Base-by-base conservation (phyloP, 1,139 yeast genomes). In the Diutina scorzettiae region DNA sequence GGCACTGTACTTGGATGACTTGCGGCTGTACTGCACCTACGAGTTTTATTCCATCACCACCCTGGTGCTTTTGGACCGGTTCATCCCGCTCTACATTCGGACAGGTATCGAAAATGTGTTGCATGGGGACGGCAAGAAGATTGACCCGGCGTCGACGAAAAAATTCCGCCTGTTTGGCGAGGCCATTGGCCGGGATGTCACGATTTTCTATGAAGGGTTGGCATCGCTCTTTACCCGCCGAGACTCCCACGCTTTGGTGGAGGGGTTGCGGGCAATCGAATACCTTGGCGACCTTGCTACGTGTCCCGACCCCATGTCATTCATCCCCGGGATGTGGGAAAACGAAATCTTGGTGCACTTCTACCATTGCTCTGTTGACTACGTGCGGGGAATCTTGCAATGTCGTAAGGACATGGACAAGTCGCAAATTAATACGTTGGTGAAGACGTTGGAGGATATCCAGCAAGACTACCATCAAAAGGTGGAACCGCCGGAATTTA, bases 1-100 rank as follows among this genome's bases (percentile, higher is more conserved):
- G n/a, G 69, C 66, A 30, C 95, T 85, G 52, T 85, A 82, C 55
- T 65, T 82, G 60, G 71, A 67, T 30, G 95, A 85, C 47, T 69
- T 82, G 42, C 62, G 73, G 47, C 64, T 69, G 34, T 70, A 69
- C 44, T 65, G 71, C 3, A 59, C 71, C 2, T 68, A 67, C 44
- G 72, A 71, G 46, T 59, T 71, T 29, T 67, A 64, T 48, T 67
- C 63, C 51, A 63, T 69, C 37, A 66, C 71, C n/a, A 64, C 70
- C 49, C 63, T 58, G 46, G 66, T 59, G 42, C 64, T 60, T 52
- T 61, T 63, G 52, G 76, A 63, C 56, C 57, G 60, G 3, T 63
- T 69, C 44, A 63, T 74, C 44, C 55, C 73, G 18, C 54, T 65
- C 4, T 75, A 74, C 49, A 59, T 75, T 24, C 57, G 64, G 32